Evolutionary conservation across 148 eudicot species (phyloP), one percentile per base, ranked within the genome.

Genomic region (Rhododendron griersonianum): DNA sequence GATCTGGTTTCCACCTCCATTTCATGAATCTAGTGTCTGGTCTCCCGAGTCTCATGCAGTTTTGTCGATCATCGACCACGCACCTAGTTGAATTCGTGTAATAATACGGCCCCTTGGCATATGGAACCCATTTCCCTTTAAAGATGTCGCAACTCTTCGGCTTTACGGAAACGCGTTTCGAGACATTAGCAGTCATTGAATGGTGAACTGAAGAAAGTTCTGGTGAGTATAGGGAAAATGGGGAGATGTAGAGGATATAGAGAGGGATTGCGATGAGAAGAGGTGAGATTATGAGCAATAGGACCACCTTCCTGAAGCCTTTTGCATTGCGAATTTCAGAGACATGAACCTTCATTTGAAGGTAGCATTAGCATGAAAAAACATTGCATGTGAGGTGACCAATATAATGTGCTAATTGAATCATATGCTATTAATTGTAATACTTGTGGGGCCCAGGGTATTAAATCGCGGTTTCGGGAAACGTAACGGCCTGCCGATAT

Each of bases 1-100:
- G 84, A 47, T 87, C 39, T 13, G 92, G 94, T 69, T 89, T 88
- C 94, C 94, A 92, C 87, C 89, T 91, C 93, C 93, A 92, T 30
- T 87, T 84, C 14, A 93, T 16, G 83, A 89, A 93, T 18, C 85
- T 90, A 13, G 18, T 71, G 48, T 93, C 93, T 8, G 28, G 84
- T 37, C 92, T 91, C 81, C 95, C 95, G 7, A 85, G 89, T 82
- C 83, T 73, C 80, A 86, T 65, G 84, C 87, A 86, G 55, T 86
- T 86, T 50, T 86, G 87, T 33, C 87, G 79, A 80, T 80, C 83
- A 23, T 86, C 87, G 15, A 80, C 51, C 14, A 10, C 25, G 18
- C 87, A 86, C 21, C 48, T 80, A 6, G 48, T 86, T 11, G 50
- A 67, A 71, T 86, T 86, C n/a, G 87, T 50, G 82, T 80, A 80